These are phyloP conservation scores for Marasmius tenuissimus DNA, from an alignment of 1,284 basidiomycete genomes.

Conservation along the genomic window DNA sequence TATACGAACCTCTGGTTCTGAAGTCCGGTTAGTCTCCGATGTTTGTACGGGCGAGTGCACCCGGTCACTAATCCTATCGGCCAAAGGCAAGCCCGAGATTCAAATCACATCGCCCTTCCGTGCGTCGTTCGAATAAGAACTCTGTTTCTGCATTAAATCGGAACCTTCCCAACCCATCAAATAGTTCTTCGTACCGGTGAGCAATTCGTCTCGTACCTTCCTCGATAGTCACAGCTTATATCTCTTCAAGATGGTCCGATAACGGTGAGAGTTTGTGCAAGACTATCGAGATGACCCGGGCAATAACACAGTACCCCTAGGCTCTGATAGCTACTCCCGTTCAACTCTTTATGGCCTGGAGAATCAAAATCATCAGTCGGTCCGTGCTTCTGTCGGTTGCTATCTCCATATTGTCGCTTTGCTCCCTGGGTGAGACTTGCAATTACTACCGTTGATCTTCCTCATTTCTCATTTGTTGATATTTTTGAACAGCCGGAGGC, in stretches of 20 bases:
- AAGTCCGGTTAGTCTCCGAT: conserved; percentile 26
- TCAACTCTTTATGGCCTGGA: conserved; percentile 24
- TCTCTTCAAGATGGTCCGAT: conserved; percentile 20
- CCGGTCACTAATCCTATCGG: background rate
- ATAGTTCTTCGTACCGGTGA: conserved; percentile 19
- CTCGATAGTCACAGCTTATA: background rate
- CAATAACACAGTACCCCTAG: conserved; percentile 8
- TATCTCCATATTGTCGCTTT: background rate
- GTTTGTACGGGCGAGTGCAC: background rate
- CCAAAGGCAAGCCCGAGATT: conserved; percentile 2
- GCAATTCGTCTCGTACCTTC: background rate
- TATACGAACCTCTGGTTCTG: conserved; percentile 33
- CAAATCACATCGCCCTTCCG: conserved; percentile 7
- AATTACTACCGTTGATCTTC: background rate
- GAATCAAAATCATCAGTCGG: conserved; percentile 15
- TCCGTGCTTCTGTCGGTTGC: background rate
- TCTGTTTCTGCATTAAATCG: background rate
- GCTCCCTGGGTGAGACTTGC: conserved; percentile 6
- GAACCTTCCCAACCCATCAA: background rate
- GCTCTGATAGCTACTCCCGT: conserved; percentile 23
- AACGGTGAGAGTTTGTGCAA: conserved; percentile 15
- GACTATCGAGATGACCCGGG: background rate
- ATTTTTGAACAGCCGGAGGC: background rate
- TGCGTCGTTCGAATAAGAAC: background rate
- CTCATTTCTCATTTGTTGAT: background rate